Conservation (phyloP, 1,139 yeast species). For the Candida mesenterica region DNA sequence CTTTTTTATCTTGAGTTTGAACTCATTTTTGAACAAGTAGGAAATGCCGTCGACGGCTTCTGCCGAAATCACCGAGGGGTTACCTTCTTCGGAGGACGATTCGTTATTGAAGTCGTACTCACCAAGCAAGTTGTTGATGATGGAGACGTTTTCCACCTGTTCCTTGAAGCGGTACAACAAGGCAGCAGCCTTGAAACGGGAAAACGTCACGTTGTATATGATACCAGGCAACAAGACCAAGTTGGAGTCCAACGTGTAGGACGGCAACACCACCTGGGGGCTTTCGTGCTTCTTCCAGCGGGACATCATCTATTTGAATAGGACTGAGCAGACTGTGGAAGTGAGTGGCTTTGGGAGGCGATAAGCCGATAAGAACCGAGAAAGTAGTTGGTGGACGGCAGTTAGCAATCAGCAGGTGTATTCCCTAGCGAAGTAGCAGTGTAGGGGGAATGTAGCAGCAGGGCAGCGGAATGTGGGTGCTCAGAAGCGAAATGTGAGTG, state of each 20-base stretch:
- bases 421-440: no score
- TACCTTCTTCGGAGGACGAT: constrained; percentile 2
- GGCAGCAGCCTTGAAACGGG: constrained; percentile 48
- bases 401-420: no score
- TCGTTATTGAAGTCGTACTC: constrained; percentile 35
- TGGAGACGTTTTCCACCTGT: constrained; percentile 28
- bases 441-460: no score
- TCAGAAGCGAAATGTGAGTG: no score
- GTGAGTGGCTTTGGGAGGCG: no score
- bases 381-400: no score
- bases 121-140: constrained; percentile 30
- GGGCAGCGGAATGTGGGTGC: no score
- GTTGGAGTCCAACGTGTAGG: constrained; percentile 43
- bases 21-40: constrained; percentile 25
- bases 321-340: no score
- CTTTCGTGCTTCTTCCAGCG: constrained; percentile 3
- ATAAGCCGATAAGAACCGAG: no score
- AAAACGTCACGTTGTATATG: constrained; percentile 54
- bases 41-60: constrained; percentile 39
- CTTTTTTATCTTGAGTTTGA: constrained; percentile 8
- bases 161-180: constrained; percentile 40
- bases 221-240: constrained; percentile 61
- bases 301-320: not conserved
- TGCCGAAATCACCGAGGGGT: constrained; percentile 28
- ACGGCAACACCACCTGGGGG: constrained; percentile 32